phyloP scores from a whole-genome alignment of 202 grass and related monocot species.

The Zizania palustris region DNA sequence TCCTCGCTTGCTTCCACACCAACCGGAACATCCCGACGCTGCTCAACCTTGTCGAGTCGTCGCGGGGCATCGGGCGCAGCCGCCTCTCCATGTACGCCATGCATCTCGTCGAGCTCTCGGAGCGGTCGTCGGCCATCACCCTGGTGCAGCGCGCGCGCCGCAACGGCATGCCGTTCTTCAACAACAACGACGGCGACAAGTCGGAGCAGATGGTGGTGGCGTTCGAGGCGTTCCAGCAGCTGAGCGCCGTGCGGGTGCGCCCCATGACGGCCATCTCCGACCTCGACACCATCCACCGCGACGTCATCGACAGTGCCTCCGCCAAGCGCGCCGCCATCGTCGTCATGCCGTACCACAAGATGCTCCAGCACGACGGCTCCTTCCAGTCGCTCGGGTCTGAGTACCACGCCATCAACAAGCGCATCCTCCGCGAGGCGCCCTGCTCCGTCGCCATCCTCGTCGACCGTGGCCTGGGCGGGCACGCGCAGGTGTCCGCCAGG shows the following conservation, averaged over 20 bases:
- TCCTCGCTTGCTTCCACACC: constrained; percentile 77
- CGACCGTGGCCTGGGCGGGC: constrained; percentile 76
- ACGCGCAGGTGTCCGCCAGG: constrained; percentile 60
- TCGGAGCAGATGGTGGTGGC: constrained; percentile 61
- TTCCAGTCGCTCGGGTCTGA: constrained; percentile 57
- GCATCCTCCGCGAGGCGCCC: constrained; percentile 67
- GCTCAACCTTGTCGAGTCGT: constrained; percentile 79
- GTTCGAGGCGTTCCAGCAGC: constrained; percentile 81
- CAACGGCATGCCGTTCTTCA: constrained; percentile 78
- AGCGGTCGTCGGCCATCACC: constrained; percentile 72
- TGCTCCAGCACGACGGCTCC: constrained; percentile 59
- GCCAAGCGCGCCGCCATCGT: constrained; percentile 64
- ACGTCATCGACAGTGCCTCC: constrained; percentile 62
- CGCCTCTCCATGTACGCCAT: constrained; percentile 74
- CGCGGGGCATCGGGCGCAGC: constrained; percentile 52
- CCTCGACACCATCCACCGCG: constrained; percentile 68
- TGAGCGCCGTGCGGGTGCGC: constrained; percentile 60
- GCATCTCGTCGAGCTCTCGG: constrained; percentile 85
- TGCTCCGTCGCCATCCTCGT: constrained; percentile 80
- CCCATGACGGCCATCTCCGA: constrained; percentile 84
- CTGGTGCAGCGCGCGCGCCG: constrained; percentile 63
- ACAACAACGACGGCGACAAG: constrained; percentile 52
- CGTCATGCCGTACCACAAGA: constrained; percentile 78
- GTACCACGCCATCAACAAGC: constrained; percentile 78
- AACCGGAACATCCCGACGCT: constrained; percentile 70